Evolutionary conservation across 805 yeast species (phyloP).

Genomic region (Tetrapisispora namnaoensis): DNA sequence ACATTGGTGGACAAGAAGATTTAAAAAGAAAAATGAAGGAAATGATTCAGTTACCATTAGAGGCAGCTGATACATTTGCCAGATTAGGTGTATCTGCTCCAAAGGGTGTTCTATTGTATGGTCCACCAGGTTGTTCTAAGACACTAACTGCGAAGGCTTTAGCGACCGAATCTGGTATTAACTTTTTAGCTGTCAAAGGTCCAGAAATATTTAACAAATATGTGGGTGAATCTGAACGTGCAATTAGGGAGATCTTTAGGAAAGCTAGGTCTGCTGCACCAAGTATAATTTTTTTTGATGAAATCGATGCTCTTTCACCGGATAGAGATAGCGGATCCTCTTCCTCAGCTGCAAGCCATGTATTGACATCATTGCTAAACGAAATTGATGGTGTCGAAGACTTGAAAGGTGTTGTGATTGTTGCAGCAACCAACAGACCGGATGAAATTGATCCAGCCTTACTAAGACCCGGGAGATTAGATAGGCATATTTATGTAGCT

Average conservation of each 20-base stretch:
- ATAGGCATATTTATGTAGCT: constrained; percentile 82
- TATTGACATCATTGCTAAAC: constrained; percentile 78
- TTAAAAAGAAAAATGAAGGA: constrained; percentile 75
- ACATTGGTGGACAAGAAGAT: constrained; percentile 90
- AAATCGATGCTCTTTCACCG: constrained; percentile 85
- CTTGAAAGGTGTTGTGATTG: constrained; percentile 80
- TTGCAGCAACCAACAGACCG: constrained; percentile 96
- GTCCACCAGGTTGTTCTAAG: constrained; percentile 98
- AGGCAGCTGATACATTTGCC: constrained; percentile 67
- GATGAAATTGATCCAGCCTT: constrained; percentile 88
- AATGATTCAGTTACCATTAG: constrained; percentile 85
- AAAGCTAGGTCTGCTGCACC: constrained; percentile 95
- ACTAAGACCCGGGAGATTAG: constrained; percentile 91
- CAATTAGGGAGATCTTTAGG: constrained; percentile 86
- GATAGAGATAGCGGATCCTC: constrained; percentile 54
- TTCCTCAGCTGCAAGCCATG: constrained; percentile 71
- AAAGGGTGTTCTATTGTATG: constrained; percentile 84
- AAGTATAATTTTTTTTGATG: constrained; percentile 89
- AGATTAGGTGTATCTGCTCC: constrained; percentile 82
- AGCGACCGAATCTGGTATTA: constrained; percentile 91
- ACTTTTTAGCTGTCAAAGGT: constrained; percentile 91
- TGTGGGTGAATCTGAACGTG: constrained; percentile 91
- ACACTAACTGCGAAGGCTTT: constrained; percentile 90
- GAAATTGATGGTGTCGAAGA: constrained; percentile 98
- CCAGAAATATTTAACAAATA: constrained; percentile 93